Evolutionary conservation across 306 rosid species (phyloP), one percentile per base, ranked within the genome.

Genomic region (Cyamopsis tetragonoloba): DNA sequence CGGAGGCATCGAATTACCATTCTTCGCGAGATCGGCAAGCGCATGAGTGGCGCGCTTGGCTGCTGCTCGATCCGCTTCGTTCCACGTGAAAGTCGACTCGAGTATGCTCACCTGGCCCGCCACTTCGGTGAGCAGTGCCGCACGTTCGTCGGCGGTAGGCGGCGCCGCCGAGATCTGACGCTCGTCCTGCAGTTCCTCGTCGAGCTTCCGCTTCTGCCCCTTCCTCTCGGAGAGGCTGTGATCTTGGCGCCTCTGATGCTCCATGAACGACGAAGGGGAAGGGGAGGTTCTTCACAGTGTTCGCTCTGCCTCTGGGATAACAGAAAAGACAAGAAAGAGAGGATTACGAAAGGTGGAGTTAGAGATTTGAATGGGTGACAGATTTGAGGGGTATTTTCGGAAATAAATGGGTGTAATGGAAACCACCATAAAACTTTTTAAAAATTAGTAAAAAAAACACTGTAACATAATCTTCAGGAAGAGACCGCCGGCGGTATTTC

Each of bases 41-140:
- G 88, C 91, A 60, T 93, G 97, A 65, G 99, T 90, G 70, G 99
- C 95, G 34, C 97, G 96, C 81, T 90, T 93, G 13, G 97, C 95
- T 7, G 91, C 83, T 5, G 91, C 88, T 54, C 99, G 87, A 73
- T 93, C 99, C 54, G 89, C 15, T 55, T 93, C 99, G 18, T 47
- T 83, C 95, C 97, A 83, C 30, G 99, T 86, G 80, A 85, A 90
- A 57, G 87, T 38, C 12, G 90, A 80, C 78, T 84, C 70, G 72
- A 93, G 97, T 57, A 93, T 60, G 35, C 57, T 48, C 39, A 90
- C 96, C 83, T 88, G 96, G 12, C 71, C 76, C 34, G 66, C 24
- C 12, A 88, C 92, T 68, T 90, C 93, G 46, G 50, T 51, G 53
- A 90, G 91, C 6, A 93, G 64, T 39, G 84, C 80, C 22, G 75